phyloP scores from a whole-genome alignment of 2,329 filamentous ascomycete species.

The Aspergillus ibericus region DNA sequence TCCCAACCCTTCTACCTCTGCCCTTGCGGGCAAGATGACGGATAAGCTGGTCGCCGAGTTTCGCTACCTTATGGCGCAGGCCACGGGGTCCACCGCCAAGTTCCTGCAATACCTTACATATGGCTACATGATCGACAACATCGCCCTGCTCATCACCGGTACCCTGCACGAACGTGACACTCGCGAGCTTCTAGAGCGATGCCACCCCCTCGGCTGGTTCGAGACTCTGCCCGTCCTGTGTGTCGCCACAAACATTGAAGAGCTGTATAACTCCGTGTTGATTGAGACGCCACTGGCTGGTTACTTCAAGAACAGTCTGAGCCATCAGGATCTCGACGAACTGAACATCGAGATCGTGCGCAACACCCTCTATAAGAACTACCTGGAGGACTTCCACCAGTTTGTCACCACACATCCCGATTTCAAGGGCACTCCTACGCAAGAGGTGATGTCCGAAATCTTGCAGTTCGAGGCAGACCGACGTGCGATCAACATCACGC shows the following conservation, averaged over 20 bases:
- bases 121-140: conserved; percentile 99
- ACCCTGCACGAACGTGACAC: conserved; percentile 97
- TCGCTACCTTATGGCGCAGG: conserved; percentile 91
- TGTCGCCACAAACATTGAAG: conserved; percentile 97
- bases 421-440: conserved; percentile 81
- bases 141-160: conserved; percentile 94
- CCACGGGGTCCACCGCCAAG: conserved; percentile 83
- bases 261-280: conserved; percentile 95
- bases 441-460: conserved; percentile 93
- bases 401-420: conserved; percentile 91
- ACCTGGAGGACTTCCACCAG: conserved; percentile 93
- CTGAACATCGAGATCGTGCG: conserved; percentile 99
- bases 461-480: conserved; percentile 96
- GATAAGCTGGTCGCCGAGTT: conserved; percentile 98
- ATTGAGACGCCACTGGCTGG: conserved; percentile 94
- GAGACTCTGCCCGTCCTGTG: conserved; percentile 98
- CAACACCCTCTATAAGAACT: conserved; percentile 99
- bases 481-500: conserved; percentile 96
- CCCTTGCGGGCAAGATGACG: conserved; percentile 90
- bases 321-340: conserved; percentile 95
- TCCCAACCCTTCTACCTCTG: conserved; percentile 94
- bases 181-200: conserved; percentile 88
- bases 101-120: conserved; percentile 99
- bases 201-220: conserved; percentile 97
- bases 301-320: conserved; percentile 96